These are phyloP conservation scores for Diaporthe destruens DNA, from an alignment of 2,329 filamentous ascomycete genomes.

Conservation along the genomic window DNA sequence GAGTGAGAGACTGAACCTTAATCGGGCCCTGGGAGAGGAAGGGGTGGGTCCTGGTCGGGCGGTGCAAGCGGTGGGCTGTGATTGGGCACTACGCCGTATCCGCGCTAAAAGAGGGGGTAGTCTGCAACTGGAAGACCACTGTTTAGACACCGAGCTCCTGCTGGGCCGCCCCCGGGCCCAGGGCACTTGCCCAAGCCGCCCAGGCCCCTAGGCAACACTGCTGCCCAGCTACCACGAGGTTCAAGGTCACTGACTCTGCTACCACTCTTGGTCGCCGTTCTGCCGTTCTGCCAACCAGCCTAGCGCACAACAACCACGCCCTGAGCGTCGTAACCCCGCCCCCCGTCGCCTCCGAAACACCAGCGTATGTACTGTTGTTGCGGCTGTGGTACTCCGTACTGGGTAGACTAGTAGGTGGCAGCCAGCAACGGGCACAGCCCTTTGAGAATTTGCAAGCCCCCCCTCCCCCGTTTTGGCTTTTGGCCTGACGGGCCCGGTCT, in stretches of 20 bases:
- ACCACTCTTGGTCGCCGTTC: neutral
- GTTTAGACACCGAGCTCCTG: neutral
- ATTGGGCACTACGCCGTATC: conserved; percentile 26
- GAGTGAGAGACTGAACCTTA: conserved; percentile 28
- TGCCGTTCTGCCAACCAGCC: conserved; percentile 18
- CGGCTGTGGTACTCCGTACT: conserved; percentile 14
- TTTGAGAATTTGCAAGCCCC: conserved; percentile 34
- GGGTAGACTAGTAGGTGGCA: neutral
- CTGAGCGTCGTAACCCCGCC: conserved; percentile 18
- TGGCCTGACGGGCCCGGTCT: conserved; percentile 37
- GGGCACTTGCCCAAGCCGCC: neutral
- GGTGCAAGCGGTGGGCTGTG: conserved; percentile 30
- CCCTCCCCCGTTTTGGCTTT: conserved; percentile 23
- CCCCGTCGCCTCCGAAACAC: conserved; percentile 34
- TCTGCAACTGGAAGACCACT: conserved; percentile 21
- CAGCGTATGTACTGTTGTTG: conserved; percentile 27
- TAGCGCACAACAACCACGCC: conserved; percentile 15
- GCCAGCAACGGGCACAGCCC: conserved; percentile 29
- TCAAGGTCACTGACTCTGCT: neutral
- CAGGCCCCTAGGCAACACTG: conserved; percentile 20
- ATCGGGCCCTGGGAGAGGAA: conserved; percentile 19
- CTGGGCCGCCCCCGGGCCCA: neutral
- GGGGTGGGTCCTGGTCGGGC: conserved; percentile 29
- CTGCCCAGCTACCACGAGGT: conserved; percentile 10
- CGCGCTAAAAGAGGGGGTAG: conserved; percentile 34